A percentile compares a stretch with the other conserved stretches of the same genome.
phyloP scores from a whole-genome alignment of 768 basidiomycete genomes.

The Plicaturopsis crispa region DNA sequence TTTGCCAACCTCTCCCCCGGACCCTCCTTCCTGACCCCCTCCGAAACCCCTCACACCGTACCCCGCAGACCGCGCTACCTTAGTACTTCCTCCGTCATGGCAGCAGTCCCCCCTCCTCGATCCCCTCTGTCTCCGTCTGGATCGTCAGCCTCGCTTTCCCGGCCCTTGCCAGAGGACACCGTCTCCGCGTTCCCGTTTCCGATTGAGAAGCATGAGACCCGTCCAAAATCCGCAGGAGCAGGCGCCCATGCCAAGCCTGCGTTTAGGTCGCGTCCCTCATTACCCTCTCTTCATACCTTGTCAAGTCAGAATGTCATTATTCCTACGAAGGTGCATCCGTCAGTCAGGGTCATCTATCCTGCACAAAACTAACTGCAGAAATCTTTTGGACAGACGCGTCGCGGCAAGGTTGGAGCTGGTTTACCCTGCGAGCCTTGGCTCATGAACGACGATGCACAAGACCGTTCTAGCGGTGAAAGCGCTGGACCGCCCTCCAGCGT shows the following conservation, averaged over 20 bases:
- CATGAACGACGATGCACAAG: constrained; percentile 13
- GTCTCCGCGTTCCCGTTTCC: constrained; percentile 8
- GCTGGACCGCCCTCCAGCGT: constrained; percentile 26
- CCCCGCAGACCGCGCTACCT: no score
- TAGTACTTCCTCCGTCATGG: no score
- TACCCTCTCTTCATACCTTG: constrained; percentile 33
- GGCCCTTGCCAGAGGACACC: constrained; percentile 11
- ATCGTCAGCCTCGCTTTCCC: constrained; percentile 5
- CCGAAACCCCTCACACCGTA: constrained; percentile 8
- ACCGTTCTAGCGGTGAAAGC: constrained; percentile 13
- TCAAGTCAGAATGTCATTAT: constrained; percentile 25
- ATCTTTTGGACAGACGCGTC: constrained; percentile 23
- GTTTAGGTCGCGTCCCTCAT: constrained; percentile 30
- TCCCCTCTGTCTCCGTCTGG: constrained; percentile 6
- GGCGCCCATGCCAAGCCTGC: constrained; percentile 36
- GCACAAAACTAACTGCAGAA: neutral
- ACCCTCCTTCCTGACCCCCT: constrained; percentile 4
- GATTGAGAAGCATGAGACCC: constrained; percentile 6
- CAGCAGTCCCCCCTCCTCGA: no score
- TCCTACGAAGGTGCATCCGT: constrained; percentile 27
- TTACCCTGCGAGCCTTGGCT: constrained; percentile 37
- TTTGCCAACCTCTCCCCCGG: neutral
- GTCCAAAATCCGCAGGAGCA: constrained; percentile 26
- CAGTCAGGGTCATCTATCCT: neutral
- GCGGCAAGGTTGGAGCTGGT: constrained; percentile 33